Evolutionary conservation across 139 green algal species (phyloP).

Genomic region (Deuterostichococcus epilithicus): DNA sequence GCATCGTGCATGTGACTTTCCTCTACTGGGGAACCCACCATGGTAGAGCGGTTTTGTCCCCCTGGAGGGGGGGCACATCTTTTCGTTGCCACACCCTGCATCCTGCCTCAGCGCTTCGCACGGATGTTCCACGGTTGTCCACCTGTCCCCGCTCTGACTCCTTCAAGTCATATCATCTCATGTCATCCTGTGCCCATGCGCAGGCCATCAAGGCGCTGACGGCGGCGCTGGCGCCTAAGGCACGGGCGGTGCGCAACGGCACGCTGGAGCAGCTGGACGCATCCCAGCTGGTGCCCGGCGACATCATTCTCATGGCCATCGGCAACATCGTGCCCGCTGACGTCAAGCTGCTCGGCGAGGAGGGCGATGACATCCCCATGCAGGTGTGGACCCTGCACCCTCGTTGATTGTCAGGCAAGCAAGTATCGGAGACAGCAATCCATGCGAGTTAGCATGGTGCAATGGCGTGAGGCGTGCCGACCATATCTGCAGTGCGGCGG

Average conservation of each 20-base stretch:
- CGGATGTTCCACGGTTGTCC: too few relatives aligned
- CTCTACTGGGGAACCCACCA: too few relatives aligned
- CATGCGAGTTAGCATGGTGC: too few relatives aligned
- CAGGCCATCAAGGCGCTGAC: constrained; percentile 80
- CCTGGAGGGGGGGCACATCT: too few relatives aligned
- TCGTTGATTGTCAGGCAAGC: not conserved
- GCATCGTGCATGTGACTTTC: constrained; percentile 20
- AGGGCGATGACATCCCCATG: constrained; percentile 54
- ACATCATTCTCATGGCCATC: constrained; percentile 76
- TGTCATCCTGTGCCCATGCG: constrained; percentile 44
- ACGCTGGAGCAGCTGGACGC: constrained; percentile 53
- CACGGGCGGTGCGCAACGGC: constrained; percentile 50
- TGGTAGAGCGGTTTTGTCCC: too few relatives aligned
- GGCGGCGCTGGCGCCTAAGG: constrained; percentile 68
- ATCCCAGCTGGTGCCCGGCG: constrained; percentile 61
- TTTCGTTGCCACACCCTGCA: too few relatives aligned
- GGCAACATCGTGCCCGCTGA: constrained; percentile 86
- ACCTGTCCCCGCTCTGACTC: too few relatives aligned
- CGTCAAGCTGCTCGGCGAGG: constrained; percentile 72
- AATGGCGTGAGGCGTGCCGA: too few relatives aligned
- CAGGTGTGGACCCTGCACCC: constrained; percentile 34
- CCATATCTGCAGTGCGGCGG: too few relatives aligned
- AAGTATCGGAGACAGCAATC: too few relatives aligned
- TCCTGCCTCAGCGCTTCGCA: too few relatives aligned
- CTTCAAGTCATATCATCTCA: constrained; percentile 4